A percentile compares a stretch with the other conserved stretches of the same genome.
These are phyloP conservation scores for Porphyridium purpureum DNA, from an alignment of 23 red algal genomes.

Conservation along the genomic window DNA sequence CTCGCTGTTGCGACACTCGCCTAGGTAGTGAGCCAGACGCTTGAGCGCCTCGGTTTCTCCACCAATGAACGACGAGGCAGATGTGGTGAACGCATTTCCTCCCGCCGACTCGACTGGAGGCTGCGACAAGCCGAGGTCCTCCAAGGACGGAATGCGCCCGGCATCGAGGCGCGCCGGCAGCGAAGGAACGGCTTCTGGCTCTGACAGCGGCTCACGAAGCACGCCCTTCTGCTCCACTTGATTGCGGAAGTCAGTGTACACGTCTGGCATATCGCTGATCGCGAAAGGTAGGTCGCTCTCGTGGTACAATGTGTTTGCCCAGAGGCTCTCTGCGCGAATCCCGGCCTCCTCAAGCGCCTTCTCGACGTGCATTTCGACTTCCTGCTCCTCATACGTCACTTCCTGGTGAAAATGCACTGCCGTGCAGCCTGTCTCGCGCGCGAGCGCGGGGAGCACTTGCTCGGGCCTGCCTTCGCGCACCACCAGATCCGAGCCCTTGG, in stretches of 20 bases:
- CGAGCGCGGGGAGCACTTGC: conserved; percentile 38
- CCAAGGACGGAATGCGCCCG: conserved; percentile 57
- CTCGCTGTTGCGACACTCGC: conserved; percentile 18
- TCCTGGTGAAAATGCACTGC: conserved; percentile 68
- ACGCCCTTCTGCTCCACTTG: conserved; percentile 26
- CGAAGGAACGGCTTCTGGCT: conserved; percentile 17
- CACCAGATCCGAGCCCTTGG: conserved; percentile 56
- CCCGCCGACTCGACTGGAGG: not conserved
- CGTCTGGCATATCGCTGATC: conserved; percentile 60
- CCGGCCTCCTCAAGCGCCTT: conserved; percentile 28
- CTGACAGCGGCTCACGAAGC: conserved; percentile 28
- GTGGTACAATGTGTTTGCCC: conserved; percentile 83
- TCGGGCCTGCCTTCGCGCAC: conserved; percentile 65
- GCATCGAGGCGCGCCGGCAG: conserved; percentile 23
- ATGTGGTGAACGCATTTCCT: conserved; percentile 8
- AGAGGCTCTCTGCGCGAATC: conserved; percentile 33
- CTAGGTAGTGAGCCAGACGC: conserved; percentile 31
- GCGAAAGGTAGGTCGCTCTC: conserved; percentile 49
- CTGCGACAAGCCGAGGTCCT: conserved; percentile 51
- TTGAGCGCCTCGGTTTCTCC: conserved; percentile 66
- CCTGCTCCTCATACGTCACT: conserved; percentile 44
- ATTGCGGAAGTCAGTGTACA: conserved; percentile 64
- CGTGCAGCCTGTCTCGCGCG: conserved; percentile 17
- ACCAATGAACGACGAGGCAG: conserved; percentile 18
- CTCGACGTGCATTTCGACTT: conserved; percentile 23